Conservation (phyloP, 495 filamentous ascomycete genomes). For the Neurospora hispaniola region DNA sequence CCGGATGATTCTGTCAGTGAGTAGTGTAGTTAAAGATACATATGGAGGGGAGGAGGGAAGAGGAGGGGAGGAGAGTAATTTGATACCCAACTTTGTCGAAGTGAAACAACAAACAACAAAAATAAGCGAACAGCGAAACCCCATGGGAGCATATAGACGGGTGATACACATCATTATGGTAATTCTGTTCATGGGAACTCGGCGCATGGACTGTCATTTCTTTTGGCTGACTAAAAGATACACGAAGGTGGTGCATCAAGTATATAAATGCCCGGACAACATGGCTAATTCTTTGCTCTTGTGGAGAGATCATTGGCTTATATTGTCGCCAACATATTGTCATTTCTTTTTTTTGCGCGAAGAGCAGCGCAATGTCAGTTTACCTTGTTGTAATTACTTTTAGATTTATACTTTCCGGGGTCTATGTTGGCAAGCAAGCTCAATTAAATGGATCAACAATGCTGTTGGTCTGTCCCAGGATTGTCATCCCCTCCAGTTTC, state of each 20-base stretch:
- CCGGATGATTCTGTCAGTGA: neutral
- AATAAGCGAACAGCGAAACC: neutral
- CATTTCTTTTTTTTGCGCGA: no score
- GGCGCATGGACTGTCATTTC: neutral
- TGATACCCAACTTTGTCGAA: neutral
- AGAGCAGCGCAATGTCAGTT: neutral
- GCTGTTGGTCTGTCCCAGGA: no score
- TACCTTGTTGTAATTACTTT: neutral
- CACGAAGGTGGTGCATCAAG: neutral
- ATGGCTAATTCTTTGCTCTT: neutral
- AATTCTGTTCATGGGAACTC: neutral
- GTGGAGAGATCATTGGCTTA: neutral
- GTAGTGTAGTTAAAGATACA: neutral
- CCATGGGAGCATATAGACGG: neutral
- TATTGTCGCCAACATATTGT: neutral
- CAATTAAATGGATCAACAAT: no score
- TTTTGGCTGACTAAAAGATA: neutral
- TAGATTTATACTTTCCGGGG: neutral
- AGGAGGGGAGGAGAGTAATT: neutral
- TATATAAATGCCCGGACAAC: neutral
- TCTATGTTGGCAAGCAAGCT: no score
- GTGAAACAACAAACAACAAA: neutral
- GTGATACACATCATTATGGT: neutral
- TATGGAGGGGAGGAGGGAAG: neutral
- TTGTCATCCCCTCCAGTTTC: no score